Evolutionary conservation across 2,329 filamentous ascomycete genomes (phyloP).

Genomic region (Penicillium sclerotigenum): DNA sequence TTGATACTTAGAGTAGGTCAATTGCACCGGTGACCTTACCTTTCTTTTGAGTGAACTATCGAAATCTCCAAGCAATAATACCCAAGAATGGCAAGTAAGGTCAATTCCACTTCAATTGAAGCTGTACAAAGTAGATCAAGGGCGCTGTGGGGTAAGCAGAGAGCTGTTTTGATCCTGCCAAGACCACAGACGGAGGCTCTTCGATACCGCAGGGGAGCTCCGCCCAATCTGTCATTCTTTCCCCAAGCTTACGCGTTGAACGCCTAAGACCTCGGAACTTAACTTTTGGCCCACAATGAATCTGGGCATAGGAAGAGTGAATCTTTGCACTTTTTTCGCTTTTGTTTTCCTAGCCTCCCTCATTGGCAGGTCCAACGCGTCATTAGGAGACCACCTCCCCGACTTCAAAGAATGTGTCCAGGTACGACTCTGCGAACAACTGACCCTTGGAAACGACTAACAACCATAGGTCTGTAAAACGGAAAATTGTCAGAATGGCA

Average conservation of each 20-base stretch:
- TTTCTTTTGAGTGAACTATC: neutral
- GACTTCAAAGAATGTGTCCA: conserved; percentile 85
- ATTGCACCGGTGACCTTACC: neutral
- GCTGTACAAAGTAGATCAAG: neutral
- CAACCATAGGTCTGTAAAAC: conserved; percentile 66
- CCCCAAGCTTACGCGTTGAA: conserved; percentile 17
- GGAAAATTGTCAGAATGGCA: conserved; percentile 71
- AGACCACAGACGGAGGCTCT: conserved; percentile 18
- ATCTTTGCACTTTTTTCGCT: conserved; percentile 25
- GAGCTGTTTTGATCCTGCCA: conserved; percentile 15
- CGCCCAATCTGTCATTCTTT: conserved; percentile 13
- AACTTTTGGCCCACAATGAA: conserved; percentile 27
- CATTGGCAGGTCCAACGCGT: conserved; percentile 56
- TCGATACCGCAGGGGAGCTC: conserved; percentile 17
- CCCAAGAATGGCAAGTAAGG: no score
- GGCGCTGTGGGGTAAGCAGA: conserved; percentile 5
- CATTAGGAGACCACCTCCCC: conserved; percentile 76
- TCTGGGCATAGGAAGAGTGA: conserved; percentile 18
- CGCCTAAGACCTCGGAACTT: conserved; percentile 9
- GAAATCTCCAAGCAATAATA: neutral
- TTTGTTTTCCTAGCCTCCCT: conserved; percentile 36
- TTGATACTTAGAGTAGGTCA: neutral
- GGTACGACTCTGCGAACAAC: conserved; percentile 48
- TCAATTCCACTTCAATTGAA: neutral
- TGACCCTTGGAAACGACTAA: conserved; percentile 15